Base-by-base conservation (phyloP, 805 yeast species). In the Ogataea corticis region DNA sequence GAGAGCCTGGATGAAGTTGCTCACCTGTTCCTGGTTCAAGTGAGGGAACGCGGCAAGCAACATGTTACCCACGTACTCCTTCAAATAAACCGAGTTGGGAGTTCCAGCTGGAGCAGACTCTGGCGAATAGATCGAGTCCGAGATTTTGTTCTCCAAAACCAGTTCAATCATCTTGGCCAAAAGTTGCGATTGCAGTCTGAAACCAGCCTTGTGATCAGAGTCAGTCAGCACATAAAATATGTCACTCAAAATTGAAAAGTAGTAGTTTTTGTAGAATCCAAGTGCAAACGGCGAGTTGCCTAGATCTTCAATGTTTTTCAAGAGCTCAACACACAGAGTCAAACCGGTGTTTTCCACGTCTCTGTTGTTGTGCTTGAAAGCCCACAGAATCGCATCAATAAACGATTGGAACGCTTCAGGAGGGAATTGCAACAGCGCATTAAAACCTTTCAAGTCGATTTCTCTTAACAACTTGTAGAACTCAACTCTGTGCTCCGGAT, bases 181-280 rank as follows among this genome's bases (percentile, higher is more conserved):
- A 51, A 95, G 74, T 60, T 86, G 85, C 7, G 96, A 77, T 70
- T 94, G 99, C 55, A 83, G 77, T 50, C 85, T 80, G 72, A 94
- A 94, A 1, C 98, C 98, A 21, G 98, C 88, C 70, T 94, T 92
- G 68, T 94, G 99, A 67, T 94, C 99, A 7, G 97, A 84, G 66
- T 94, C 98, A 2, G 99, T 94, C 46, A 94, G 76, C 27, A 94
- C 98, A 59, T 79, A 87, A 64, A 94, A 94, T 1, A 96, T 86
- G 65, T 94, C 99, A 47, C 94, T 82, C 50, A 94, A 77, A 47
- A 94, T 89, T 41, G 88, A 85, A 75, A 89, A 86, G 66, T 86
- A 91, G 64, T 85, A 94, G 62, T 83, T 89, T 63, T 85, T 83
- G 72, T 87, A 94, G 63, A 94, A 94, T 18, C 87, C 91, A 57